Evolutionary conservation across 2,329 filamentous ascomycete genomes (phyloP).

Genomic region (Microdochium bolleyi): DNA sequence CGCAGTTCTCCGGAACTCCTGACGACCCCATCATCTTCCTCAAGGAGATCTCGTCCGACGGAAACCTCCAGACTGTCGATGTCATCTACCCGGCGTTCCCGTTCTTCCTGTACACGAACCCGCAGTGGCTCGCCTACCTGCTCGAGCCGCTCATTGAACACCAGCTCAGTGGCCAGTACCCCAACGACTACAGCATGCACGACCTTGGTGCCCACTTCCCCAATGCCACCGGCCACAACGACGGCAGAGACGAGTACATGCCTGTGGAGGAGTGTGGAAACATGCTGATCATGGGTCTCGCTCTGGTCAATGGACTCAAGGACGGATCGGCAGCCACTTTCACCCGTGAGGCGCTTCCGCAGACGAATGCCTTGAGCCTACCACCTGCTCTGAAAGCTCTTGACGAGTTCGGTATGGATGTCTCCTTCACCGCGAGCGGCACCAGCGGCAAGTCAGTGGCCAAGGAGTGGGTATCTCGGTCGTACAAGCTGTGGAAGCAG

Average conservation of each 20-base stretch:
- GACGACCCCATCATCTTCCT: slow-evolving; percentile 69
- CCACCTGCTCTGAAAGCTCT: slow-evolving; percentile 9
- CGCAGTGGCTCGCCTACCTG: slow-evolving; percentile 70
- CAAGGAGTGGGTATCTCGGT: slow-evolving; percentile 33
- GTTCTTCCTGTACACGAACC: slow-evolving; percentile 81
- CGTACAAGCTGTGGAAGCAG: slow-evolving; percentile 65
- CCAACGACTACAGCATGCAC: slow-evolving; percentile 74
- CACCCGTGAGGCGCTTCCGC: slow-evolving; percentile 32
- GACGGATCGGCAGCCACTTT: slow-evolving; percentile 54
- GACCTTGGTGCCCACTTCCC: slow-evolving; percentile 67
- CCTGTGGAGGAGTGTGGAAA: slow-evolving; percentile 68
- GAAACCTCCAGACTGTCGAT: slow-evolving; percentile 79
- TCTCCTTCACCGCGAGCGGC: slow-evolving; percentile 43
- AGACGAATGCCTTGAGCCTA: slow-evolving; percentile 6
- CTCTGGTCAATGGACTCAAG: slow-evolving; percentile 65
- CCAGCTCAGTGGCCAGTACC: slow-evolving; percentile 75
- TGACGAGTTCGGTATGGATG: slow-evolving; percentile 43
- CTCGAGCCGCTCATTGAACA: slow-evolving; percentile 76
- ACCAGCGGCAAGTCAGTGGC: slow-evolving; percentile 35
- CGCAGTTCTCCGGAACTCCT: slow-evolving; percentile 65
- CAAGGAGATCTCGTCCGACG: slow-evolving; percentile 81
- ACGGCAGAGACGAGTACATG: slow-evolving; percentile 67
- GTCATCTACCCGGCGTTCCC: slow-evolving; percentile 83
- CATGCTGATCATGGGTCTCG: slow-evolving; percentile 72
- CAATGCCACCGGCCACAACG: slow-evolving; percentile 65